Evolutionary conservation across 768 basidiomycete species (phyloP).

Genomic region (Pleurotus tuber-regium): DNA sequence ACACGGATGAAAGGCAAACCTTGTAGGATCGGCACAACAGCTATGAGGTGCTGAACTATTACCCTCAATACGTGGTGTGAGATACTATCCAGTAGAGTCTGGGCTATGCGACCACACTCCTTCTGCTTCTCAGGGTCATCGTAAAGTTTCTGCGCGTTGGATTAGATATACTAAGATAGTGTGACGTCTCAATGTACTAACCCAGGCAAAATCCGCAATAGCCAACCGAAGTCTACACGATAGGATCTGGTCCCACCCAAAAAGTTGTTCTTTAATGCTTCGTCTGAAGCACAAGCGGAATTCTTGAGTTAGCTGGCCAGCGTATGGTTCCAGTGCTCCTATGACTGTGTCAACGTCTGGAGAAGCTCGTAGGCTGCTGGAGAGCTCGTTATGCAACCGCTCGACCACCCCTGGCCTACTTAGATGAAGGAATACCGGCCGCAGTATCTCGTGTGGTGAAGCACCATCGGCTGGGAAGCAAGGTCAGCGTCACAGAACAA

Average conservation of each 20-base stretch:
- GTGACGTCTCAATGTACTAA: too few relatives aligned
- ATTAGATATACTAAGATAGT: too few relatives aligned
- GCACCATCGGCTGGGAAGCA: constrained; percentile 33
- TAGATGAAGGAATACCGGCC: constrained; percentile 48
- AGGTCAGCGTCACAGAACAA: neutral
- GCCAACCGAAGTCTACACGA: constrained; percentile 56
- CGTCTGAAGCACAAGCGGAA: constrained; percentile 44
- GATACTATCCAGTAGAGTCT: constrained; percentile 45
- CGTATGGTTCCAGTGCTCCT: constrained; percentile 19
- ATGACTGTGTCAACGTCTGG: neutral
- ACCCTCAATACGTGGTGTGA: constrained; percentile 53
- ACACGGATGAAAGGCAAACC: constrained; percentile 28
- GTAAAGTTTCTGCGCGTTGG: constrained; percentile 43
- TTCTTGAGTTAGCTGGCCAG: constrained; percentile 29
- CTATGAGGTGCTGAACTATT: constrained; percentile 54
- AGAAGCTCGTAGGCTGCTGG: constrained; percentile 41
- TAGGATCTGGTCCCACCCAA: constrained; percentile 55
- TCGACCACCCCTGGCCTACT: constrained; percentile 32
- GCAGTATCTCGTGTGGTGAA: constrained; percentile 49
- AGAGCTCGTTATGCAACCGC: constrained; percentile 38
- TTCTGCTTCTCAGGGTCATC: constrained; percentile 37
- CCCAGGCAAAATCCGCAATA: constrained; percentile 50
- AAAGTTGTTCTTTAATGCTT: constrained; percentile 56
- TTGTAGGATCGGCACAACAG: constrained; percentile 40
- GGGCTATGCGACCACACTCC: constrained; percentile 52